These are phyloP conservation scores for Rostrohypoxylon terebratum DNA, from an alignment of 495 filamentous ascomycete species.

Conservation along the genomic window DNA sequence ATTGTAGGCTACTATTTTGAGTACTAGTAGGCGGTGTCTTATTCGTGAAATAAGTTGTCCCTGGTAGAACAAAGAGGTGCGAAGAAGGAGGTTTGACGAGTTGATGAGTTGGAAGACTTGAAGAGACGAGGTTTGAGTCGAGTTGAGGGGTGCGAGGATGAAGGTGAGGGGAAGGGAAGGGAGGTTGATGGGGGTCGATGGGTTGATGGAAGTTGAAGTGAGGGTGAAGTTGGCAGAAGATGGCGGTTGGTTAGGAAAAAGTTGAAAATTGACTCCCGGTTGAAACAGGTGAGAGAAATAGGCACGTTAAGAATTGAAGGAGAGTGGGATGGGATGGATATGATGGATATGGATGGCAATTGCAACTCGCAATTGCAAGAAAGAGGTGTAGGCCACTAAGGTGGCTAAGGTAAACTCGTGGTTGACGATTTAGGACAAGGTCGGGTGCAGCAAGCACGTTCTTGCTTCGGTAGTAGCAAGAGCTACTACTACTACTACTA, in stretches of 20 bases:
- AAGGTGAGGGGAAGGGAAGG: slow-evolving; percentile 33
- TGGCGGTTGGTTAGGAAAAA: slow-evolving; percentile 31
- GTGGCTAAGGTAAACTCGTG: slow-evolving; percentile 12
- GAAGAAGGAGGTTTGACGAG: slow-evolving; percentile 34
- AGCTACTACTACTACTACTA: slow-evolving; percentile 40
- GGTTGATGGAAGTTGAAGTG: slow-evolving; percentile 45
- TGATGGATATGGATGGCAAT: slow-evolving; percentile 5
- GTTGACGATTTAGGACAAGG: slow-evolving; percentile 40
- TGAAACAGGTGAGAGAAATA: slow-evolving; percentile 39
- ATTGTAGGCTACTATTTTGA: slow-evolving; percentile 16
- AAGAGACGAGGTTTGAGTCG: slow-evolving; percentile 30
- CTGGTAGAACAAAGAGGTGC: slow-evolving; percentile 38
- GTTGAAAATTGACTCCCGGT: slow-evolving; percentile 25
- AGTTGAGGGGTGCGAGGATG: slow-evolving; percentile 35
- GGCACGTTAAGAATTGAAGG: slow-evolving; percentile 35
- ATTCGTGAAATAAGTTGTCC: slow-evolving; percentile 21
- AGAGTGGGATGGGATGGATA: slow-evolving; percentile 31
- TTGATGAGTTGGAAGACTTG: slow-evolving; percentile 32
- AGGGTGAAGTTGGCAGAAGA: slow-evolving; percentile 30
- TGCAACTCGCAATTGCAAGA: slow-evolving; percentile 6
- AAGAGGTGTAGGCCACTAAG: slow-evolving; percentile 42
- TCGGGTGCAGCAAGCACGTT: slow-evolving; percentile 40
- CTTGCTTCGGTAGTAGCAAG: slow-evolving; percentile 37
- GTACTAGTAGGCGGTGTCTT: slow-evolving; percentile 31
- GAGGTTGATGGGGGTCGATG: slow-evolving; percentile 36